Evolutionary conservation across 139 green algal species (phyloP), one percentile per base, ranked within the genome.

Genomic region (Volvox reticuliferus): DNA sequence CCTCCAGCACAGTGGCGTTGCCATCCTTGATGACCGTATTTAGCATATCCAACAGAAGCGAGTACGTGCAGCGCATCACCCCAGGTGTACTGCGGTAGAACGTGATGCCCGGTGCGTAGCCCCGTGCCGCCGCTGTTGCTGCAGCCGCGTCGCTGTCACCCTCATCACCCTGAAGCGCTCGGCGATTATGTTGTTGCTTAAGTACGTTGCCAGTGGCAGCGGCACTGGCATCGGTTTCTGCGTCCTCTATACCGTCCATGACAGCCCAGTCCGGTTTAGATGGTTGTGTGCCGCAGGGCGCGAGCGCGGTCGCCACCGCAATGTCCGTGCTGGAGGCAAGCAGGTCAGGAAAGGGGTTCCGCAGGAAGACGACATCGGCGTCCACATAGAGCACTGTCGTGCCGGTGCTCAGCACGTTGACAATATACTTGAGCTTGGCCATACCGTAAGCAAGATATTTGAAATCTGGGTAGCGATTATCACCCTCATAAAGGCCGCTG

Each of bases 21-120:
- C 3, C 16, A n/a, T 87, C 13, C 19, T n/a, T 17, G 1, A 69
- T 24, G 18, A 37, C 83, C 12, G 30, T 12, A 1, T 62, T 21
- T 13, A 76, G 17, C 86, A 90, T 90, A 44, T 90, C 86, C 50
- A 90, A 69, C 50, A 90, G 71, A 12, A 90, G 86, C 19, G 86
- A 83, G 44, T 90, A 90, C 2, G 55, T 24, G 73, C 86, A 90
- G 44, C 86, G 86, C 86, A 90, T 61, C 19, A 24, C 50, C 50
- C 67, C 86, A n/a, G 86, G 69, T 0, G n/a, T 76, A 69, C 86
- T 90, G 50, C 86, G 86, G 20, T 65, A 90, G 20, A 84, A 84
- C 3, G 50, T 50, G n/a, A 90, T 37, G 50, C 86, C 86, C 0
- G 86, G 80, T 30, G 0, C 26, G 68, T 69, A 89, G n/a, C 28